phyloP scores from a whole-genome alignment of 345 rosid species.

The Citrus sp. region DNA sequence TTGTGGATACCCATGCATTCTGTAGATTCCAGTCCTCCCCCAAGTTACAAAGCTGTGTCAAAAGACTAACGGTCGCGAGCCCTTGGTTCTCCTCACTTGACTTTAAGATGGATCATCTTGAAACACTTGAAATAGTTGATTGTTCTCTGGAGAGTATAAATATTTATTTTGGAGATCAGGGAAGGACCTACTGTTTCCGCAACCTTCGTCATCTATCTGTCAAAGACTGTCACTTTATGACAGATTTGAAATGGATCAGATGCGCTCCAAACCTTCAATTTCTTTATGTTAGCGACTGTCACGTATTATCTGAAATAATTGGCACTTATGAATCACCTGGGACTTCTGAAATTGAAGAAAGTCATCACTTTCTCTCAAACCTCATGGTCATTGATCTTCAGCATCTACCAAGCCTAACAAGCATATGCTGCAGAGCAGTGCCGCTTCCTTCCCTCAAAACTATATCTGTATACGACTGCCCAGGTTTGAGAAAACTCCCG shows the following conservation, averaged over 20 bases:
- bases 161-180: too few relatives aligned
- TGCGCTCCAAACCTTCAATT: not conserved
- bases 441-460: constrained; percentile 11
- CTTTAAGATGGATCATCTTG: not conserved
- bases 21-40: rapidly evolving
- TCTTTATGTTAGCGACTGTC: not conserved
- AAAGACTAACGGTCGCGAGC: not conserved
- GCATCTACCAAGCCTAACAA: not conserved
- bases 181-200: not conserved
- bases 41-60: not conserved
- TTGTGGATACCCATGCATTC: too few relatives aligned
- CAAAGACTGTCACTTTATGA: not conserved
- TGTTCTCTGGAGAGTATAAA: not conserved
- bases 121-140: not conserved
- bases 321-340: not conserved
- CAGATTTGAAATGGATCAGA: not conserved
- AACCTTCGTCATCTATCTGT: not conserved
- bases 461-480: not conserved
- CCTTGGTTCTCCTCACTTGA: not conserved
- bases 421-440: constrained; percentile 1
- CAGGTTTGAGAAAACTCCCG: constrained; percentile 19
- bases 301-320: not conserved
- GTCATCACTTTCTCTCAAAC: not conserved
- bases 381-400: not conserved
- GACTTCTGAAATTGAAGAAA: not conserved